Percentiles rank a stretch among this genome's conserved stretches.
Conservation (phyloP, 2,329 filamentous ascomycete genomes). For the Trichoderma sp. region DNA sequence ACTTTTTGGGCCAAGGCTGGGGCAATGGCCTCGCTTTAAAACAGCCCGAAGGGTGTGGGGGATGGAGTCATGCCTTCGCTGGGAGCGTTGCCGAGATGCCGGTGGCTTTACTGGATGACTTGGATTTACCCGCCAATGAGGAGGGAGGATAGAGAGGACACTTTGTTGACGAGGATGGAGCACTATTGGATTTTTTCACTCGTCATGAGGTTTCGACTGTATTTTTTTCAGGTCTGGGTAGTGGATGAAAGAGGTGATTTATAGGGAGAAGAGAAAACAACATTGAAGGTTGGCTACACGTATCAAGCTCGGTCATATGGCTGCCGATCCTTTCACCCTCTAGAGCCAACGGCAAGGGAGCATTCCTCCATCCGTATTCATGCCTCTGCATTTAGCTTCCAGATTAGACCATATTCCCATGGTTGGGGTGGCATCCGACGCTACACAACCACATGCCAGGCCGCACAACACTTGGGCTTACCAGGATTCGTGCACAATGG, state of each 20-base stretch:
- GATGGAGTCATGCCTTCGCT: neutral
- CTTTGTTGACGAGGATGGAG: neutral
- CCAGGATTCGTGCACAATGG: neutral
- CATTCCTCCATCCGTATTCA: neutral
- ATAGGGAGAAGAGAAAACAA: neutral
- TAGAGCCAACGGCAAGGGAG: neutral
- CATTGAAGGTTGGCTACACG: neutral
- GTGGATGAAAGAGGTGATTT: neutral
- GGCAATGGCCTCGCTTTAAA: neutral
- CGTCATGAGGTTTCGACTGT: neutral
- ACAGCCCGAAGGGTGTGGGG: conserved; percentile 1
- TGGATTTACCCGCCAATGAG: conserved; percentile 16
- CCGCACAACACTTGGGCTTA: neutral
- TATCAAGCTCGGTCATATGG: neutral
- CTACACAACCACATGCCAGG: neutral
- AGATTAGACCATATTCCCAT: neutral
- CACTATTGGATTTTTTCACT: neutral
- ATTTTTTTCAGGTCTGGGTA: neutral
- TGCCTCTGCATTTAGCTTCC: neutral
- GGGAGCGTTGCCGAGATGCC: conserved; percentile 12
- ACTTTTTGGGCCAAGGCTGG: neutral
- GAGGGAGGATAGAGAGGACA: neutral
- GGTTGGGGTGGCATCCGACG: neutral
- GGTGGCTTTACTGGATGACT: neutral
- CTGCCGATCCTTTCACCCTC: neutral